Evolutionary conservation across 208 protist species (phyloP).

Genomic region (Crithidia sp.): DNA sequence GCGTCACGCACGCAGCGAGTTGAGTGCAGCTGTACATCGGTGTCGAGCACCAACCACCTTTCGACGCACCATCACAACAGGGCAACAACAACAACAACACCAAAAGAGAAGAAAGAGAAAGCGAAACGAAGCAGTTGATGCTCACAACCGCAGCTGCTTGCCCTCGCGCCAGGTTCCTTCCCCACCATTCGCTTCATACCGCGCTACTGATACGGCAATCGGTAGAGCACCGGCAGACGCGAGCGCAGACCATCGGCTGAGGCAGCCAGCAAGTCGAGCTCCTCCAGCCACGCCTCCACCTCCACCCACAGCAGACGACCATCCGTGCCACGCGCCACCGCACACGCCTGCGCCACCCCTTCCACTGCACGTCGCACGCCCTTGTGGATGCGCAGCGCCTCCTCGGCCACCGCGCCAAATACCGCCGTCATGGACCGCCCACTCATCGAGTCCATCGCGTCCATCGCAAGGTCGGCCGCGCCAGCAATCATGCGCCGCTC

Average conservation of each 20-base stretch:
- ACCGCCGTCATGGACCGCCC: slow-evolving; percentile 45
- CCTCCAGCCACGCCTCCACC: slow-evolving; percentile 25
- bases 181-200: no score
- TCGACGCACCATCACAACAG: neutral
- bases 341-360: slow-evolving; percentile 7
- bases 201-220: slow-evolving; percentile 32
- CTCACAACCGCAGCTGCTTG: neutral
- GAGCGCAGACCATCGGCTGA: slow-evolving; percentile 41
- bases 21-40: neutral
- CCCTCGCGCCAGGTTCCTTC: neutral
- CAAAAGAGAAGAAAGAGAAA: neutral
- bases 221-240: slow-evolving; percentile 49
- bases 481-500: slow-evolving; percentile 59
- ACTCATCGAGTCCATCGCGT: slow-evolving; percentile 69
- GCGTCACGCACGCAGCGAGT: neutral
- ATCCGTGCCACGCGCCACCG: slow-evolving; percentile 9
- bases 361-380: slow-evolving; percentile 27
- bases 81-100: neutral
- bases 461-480: slow-evolving; percentile 58
- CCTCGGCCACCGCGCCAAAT: slow-evolving; percentile 58
- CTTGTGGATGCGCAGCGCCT: slow-evolving; percentile 53
- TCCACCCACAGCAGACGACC: slow-evolving; percentile 9
- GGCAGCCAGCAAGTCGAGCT: slow-evolving; percentile 37
- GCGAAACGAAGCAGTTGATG: neutral
- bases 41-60: neutral